Percentiles rank a stretch among this genome's conserved stretches.
These are phyloP conservation scores for Orbilia quercus DNA, from an alignment of 2,329 filamentous ascomycete species.

Conservation along the genomic window DNA sequence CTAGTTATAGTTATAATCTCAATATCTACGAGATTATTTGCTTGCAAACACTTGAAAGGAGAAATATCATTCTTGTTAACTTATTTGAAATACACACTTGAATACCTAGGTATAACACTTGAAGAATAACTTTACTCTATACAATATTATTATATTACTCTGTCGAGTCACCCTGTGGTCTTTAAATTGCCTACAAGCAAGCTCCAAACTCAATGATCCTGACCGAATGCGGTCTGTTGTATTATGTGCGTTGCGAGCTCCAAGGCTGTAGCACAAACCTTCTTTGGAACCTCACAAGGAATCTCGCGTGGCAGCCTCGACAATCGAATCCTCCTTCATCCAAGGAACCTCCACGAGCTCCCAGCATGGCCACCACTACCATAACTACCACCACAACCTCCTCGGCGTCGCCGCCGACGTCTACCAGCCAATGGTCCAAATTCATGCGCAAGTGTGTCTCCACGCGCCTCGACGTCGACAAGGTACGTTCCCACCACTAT, in stretches of 20 bases:
- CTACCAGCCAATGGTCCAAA: constrained; percentile 49
- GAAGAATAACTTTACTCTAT: too few relatives aligned
- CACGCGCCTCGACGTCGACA: constrained; percentile 51
- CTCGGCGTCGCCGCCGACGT: not conserved
- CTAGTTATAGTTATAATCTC: too few relatives aligned
- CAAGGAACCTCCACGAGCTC: not conserved
- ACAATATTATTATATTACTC: too few relatives aligned
- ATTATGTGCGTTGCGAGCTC: not conserved
- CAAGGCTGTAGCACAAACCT: not conserved
- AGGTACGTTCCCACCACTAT: constrained; percentile 23
- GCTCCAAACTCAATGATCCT: too few relatives aligned
- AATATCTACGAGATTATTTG: too few relatives aligned
- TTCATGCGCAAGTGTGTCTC: constrained; percentile 50
- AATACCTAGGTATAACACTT: too few relatives aligned
- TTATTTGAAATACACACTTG: too few relatives aligned
- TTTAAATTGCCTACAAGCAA: too few relatives aligned
- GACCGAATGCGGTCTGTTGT: constrained; percentile 8
- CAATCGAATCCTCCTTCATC: not conserved
- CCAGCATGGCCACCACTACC: constrained; percentile 5
- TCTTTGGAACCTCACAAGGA: too few relatives aligned
- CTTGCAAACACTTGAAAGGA: too few relatives aligned
- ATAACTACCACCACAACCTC: not conserved
- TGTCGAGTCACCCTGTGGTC: too few relatives aligned
- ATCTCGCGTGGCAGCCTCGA: constrained; percentile 8
- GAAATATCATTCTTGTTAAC: too few relatives aligned